Evolutionary conservation across 2,329 filamentous ascomycete species (phyloP), one percentile per base, ranked within the genome.

Genomic region (Nemania sp.): DNA sequence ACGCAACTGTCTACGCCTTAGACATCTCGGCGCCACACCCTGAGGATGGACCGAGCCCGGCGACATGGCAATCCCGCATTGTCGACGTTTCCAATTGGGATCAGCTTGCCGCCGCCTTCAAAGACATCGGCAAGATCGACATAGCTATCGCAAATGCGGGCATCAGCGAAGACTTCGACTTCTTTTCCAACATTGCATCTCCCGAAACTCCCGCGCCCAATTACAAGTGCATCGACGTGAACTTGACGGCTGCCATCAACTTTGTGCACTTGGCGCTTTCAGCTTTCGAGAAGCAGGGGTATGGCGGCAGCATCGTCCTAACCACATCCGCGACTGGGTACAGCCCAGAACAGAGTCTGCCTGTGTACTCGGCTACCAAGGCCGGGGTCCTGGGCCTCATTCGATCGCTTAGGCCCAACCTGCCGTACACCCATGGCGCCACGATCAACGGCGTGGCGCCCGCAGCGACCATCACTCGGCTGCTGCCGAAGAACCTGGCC

Each of bases 401-500:
- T 6, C 64, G 71, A 6, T 57, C 68, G 4, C 61, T 73, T 24
- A 61, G 70, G 5, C 63, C 68, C 0, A 45, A 57, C 1, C 24
- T 70, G 3, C 30, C 34, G 12, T 22, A 33, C 2, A 45, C 67
- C 28, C n/a, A n/a, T n/a, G 54, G 61, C 40, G 67, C 69, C 49
- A 70, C 72, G 9, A 73, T 75, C 62, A 73, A 73, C 43, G 61
- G 51, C 5, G 71, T 75, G 11, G 72, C 72, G 0, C 71, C 72
- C 0, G 67, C 68, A 0, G 68, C 68, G 1, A 73, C 69, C 11
- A 62, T 68, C 28, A 69, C 68, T 3, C 60, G 49, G 5, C 51
- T 72, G 3, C 54, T 73, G 1, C 67, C 70, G 2, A 22, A 17
- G 5, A 41, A 72, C 26, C 14, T 52, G 1, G 42, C 33, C 3